Base-by-base conservation (phyloP, 768 basidiomycete genomes). In the Asterophora lycoperdoides region DNA sequence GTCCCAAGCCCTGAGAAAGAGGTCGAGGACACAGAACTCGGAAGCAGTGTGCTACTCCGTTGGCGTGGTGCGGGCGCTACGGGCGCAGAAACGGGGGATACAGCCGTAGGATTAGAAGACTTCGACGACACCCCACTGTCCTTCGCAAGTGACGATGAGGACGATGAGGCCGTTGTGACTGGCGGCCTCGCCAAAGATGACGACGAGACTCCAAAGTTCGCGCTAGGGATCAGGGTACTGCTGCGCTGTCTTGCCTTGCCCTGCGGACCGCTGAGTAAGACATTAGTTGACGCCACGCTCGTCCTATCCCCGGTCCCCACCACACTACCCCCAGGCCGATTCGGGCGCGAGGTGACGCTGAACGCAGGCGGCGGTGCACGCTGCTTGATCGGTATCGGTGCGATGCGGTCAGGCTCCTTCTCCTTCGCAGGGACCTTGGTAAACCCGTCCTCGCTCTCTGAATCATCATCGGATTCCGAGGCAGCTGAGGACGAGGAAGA, bases 261-360 rank as follows among this genome's bases (percentile, higher is more conserved):
- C 28, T 8, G 15, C 26, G 11, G 19, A 46, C 38, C 46, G 13
- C 18, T 5, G 34, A 26, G 19, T 18, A 39, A 18, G 19, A 34
- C 7, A 47, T 15, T 32, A 10, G 46, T 47, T 39, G 46, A 48
- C n/a, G 39, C 46, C 10, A 48, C 39, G 14, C 46, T 48, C 17
- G 46, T 41, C 32, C 46, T 29, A 15, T 48, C 46, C 29, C 46
- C 46, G 4, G 29, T 20, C 5, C 30, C 33, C 18, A 14, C 34
- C 39, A 17, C 29, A 17, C 33, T 35, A 14, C 4, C 36, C 8
- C 14, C 28, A 42, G n/a, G 23, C 13, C 41, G 33, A 20, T 69
- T 43, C 62, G 82, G 81, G 17, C 83, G 66, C 15, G 81, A 83
- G 2, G 78, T 80, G 39, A 84, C 83, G 50, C 78, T 79, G 57